A percentile compares a stretch with the other conserved stretches of the same genome.
phyloP scores from a whole-genome alignment of 1,284 basidiomycete species.

The Naganishia sp. region DNA sequence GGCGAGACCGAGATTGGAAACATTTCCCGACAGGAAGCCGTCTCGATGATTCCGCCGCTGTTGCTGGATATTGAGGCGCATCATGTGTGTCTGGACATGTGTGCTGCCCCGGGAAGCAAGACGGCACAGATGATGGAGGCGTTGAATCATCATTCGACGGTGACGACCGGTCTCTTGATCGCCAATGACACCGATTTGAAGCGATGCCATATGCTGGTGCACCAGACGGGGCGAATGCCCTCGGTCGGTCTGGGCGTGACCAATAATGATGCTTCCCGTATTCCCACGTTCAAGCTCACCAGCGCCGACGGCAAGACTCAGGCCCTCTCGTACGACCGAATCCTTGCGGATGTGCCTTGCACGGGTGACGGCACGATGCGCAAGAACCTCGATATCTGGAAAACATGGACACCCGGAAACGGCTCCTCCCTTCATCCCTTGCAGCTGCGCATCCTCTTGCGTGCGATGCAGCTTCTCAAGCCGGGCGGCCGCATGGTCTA shows the following conservation, averaged over 20 bases:
- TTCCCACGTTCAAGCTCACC: constrained; percentile 67
- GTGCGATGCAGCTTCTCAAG: constrained; percentile 87
- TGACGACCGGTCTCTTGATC: constrained; percentile 51
- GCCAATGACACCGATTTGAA: constrained; percentile 70
- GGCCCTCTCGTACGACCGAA: constrained; percentile 81
- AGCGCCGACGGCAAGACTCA: constrained; percentile 38
- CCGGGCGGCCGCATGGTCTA: constrained; percentile 89
- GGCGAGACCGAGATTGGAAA: constrained; percentile 98
- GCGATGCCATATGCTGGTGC: constrained; percentile 93
- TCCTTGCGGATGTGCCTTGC: constrained; percentile 93
- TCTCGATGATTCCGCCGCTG: constrained; percentile 97
- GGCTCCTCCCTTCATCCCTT: constrained; percentile 86
- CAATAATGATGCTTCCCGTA: constrained; percentile 88
- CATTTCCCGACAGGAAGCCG: constrained; percentile 93
- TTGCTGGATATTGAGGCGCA: constrained; percentile 90
- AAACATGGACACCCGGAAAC: constrained; percentile 82
- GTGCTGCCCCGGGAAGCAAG: constrained; percentile 98
- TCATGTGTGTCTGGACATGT: constrained; percentile 93
- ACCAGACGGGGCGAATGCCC: constrained; percentile 93
- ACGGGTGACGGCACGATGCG: constrained; percentile 94
- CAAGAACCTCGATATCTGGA: constrained; percentile 96
- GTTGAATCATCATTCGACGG: constrained; percentile 51
- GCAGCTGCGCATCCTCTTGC: constrained; percentile 86
- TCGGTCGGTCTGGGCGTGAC: constrained; percentile 92
- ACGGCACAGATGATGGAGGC: constrained; percentile 54